Evolutionary conservation across 192 early-diverging fungal genomes (phyloP).

Genomic region (Mortierella antarctica): DNA sequence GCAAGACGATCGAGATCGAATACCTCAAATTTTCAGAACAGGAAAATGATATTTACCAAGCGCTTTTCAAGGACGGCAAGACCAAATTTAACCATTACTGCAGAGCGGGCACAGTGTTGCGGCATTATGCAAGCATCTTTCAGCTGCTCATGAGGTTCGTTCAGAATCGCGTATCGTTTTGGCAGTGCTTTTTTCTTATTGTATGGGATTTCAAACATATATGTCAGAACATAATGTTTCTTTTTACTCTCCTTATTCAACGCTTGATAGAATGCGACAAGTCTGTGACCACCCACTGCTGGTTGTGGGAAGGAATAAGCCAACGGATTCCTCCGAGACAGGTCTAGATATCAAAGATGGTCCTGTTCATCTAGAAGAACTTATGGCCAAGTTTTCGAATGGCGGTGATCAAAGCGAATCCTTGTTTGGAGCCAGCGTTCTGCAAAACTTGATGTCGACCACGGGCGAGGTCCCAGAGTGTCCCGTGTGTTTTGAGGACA

Average conservation of each 20-base stretch:
- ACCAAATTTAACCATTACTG: conserved; percentile 70
- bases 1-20: conserved; percentile 67
- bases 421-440: conserved; percentile 53
- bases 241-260: background rate
- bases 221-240: background rate
- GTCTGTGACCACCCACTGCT: conserved; percentile 75
- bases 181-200: background rate
- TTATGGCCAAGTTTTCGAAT: conserved; percentile 53
- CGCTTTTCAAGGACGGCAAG: conserved; percentile 73
- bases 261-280: conserved; percentile 66
- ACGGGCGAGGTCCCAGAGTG: conserved; percentile 56
- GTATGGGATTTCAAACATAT: background rate
- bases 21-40: conserved; percentile 71
- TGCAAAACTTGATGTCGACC: conserved; percentile 50
- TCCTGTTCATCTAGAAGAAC: conserved; percentile 51
- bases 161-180: background rate
- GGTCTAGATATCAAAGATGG: conserved; percentile 37
- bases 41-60: conserved; percentile 78
- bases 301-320: conserved; percentile 37
- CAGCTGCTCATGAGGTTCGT: conserved; percentile 64
- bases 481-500: conserved; percentile 65
- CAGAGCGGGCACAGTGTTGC: conserved; percentile 67
- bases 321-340: conserved; percentile 16
- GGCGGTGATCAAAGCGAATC: conserved; percentile 13
- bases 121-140: conserved; percentile 77